phyloP scores from a whole-genome alignment of 1,284 basidiomycete genomes.

The Malassezia globosa region DNA sequence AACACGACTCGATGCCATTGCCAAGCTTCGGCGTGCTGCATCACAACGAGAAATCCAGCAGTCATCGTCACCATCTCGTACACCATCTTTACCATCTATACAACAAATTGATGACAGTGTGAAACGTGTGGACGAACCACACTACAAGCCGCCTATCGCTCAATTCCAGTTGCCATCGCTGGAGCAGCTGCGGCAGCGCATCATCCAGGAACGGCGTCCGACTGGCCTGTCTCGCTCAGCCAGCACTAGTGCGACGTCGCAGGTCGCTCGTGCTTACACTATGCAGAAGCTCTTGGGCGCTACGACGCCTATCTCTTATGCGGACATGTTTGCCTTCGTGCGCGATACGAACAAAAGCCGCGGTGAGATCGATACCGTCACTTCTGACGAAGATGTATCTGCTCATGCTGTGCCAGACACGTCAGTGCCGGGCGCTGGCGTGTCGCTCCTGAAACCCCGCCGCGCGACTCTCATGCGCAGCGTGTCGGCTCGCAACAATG shows the following conservation, averaged over 20 bases:
- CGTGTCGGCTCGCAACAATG: slow-evolving; percentile 16
- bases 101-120: not conserved
- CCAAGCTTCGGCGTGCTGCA: slow-evolving; percentile 15
- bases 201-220: slow-evolving; percentile 33
- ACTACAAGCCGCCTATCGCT: not conserved
- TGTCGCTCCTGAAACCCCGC: not conserved
- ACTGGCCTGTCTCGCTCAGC: slow-evolving; percentile 31
- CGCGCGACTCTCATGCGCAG: slow-evolving; percentile 16
- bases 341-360: slow-evolving; percentile 14
- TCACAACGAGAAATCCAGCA: slow-evolving; percentile 14
- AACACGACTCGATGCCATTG: slow-evolving; percentile 10
- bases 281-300: slow-evolving; percentile 42
- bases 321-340: slow-evolving; percentile 13
- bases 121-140: not conserved
- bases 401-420: not conserved
- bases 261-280: slow-evolving; percentile 40
- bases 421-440: not conserved
- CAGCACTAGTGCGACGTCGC: slow-evolving; percentile 36
- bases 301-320: slow-evolving; percentile 14
- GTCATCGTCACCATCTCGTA: not conserved
- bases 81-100: not conserved
- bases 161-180: slow-evolving; percentile 37
- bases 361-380: not conserved
- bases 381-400: not conserved
- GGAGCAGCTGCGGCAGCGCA: slow-evolving; percentile 38